These are phyloP conservation scores for Ajuga chamaepitys DNA, from an alignment of 257 asterid species.

Conservation along the genomic window DNA sequence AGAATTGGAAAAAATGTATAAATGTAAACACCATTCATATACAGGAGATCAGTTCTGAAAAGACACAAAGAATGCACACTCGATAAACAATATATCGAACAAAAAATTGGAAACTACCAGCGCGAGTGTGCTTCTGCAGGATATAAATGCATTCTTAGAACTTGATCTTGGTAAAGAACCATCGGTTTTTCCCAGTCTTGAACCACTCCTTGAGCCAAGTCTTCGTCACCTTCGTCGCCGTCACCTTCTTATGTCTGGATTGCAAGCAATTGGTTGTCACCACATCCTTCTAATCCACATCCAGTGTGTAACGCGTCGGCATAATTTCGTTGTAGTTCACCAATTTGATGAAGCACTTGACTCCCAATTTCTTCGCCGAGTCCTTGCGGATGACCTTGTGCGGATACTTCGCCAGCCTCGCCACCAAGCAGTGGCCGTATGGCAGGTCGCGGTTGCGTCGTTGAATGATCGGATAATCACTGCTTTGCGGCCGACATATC, in stretches of 20 bases:
- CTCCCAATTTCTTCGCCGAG: conserved; percentile 36
- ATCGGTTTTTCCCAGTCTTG: conserved; percentile 39
- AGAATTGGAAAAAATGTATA: too few relatives aligned
- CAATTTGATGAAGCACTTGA: conserved; percentile 31
- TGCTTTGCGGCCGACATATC: conserved; percentile 32
- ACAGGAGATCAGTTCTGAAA: too few relatives aligned
- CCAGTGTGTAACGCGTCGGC: conserved; percentile 45
- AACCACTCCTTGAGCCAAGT: conserved; percentile 34
- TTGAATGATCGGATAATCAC: conserved; percentile 20
- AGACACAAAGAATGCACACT: too few relatives aligned
- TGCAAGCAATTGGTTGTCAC: conserved; percentile 14
- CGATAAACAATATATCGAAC: too few relatives aligned
- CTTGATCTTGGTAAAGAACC: conserved; percentile 39
- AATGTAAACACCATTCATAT: too few relatives aligned
- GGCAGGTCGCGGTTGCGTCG: conserved; percentile 39
- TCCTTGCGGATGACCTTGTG: conserved; percentile 40
- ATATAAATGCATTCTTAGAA: conserved; percentile 4
- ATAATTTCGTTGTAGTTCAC: conserved; percentile 36
- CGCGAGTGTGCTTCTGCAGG: too few relatives aligned
- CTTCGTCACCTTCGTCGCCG: conserved; percentile 31
- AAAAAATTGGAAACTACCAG: too few relatives aligned
- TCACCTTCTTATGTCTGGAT: conserved; percentile 32
- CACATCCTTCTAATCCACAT: conserved; percentile 34
- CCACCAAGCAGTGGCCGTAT: conserved; percentile 37
- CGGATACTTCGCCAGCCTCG: conserved; percentile 32